Evolutionary conservation across 2,329 filamentous ascomycete species (phyloP), one percentile per base, ranked within the genome.

Genomic region (Venturia nashicola): DNA sequence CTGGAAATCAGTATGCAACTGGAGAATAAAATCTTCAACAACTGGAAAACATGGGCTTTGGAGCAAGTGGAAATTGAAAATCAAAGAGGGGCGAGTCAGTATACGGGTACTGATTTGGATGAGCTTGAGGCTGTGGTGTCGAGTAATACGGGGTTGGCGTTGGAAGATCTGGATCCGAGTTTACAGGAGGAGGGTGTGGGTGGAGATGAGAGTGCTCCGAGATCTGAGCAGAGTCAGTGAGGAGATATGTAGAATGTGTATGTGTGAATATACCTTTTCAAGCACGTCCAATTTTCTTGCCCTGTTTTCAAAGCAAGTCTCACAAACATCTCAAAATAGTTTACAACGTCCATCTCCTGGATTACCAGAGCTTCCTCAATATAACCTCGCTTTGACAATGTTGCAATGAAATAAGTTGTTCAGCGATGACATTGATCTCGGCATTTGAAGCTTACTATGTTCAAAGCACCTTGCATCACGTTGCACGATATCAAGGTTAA

Each of bases 31-130:
- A 80, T 85, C 66, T 96, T 86, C 74, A 90, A 97, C 76, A 78
- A 80, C 67, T 99, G 94, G 94, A 93, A 91, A 81, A 71, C 71
- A 34, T 96, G 91, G 89, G 91, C 91, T 9, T 73, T 75, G 65
- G 73, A 78, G 67, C 77, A 85, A 72, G 77, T 80, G 44, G 77
- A 79, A 44, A 68, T 79, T 5, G 70, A 78, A 67, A 77, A 80
- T 65, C 78, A 82, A 66, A 74, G 75, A 65, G 70, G 74, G 23
- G 80, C 80, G 18, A 74, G 61, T 42, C 61, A 34, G n/a, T 64
- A 64, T 36, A 60, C 36, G 6, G 62, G 62, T 1, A 61, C 3
- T 23, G 62, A 60, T 14, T 34, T 48, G 20, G 62, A 64, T 20
- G 62, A 59, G 23, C 42, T 44, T 16, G 59, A 60, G 36, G 42